A percentile compares a stretch with the other conserved stretches of the same genome.
These are phyloP conservation scores for Pyrus hybrid DNA, from an alignment of 331 rosid species.

Conservation along the genomic window DNA sequence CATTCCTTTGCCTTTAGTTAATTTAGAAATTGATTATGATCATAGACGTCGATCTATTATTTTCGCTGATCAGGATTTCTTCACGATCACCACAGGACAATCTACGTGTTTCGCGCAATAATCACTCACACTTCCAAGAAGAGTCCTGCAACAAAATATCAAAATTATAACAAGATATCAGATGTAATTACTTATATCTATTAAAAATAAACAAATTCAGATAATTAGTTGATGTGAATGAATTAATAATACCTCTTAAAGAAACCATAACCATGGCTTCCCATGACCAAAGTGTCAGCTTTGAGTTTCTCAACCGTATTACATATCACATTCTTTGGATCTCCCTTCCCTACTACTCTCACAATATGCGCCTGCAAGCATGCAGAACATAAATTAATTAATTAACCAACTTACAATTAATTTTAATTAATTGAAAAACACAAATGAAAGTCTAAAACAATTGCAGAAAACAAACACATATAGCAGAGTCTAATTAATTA, in stretches of 20 bases:
- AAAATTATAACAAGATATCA: background rate
- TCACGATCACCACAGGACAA: conserved; percentile 79
- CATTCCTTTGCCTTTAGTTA: background rate
- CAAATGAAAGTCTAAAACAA: no score
- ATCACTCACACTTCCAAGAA: conserved; percentile 85
- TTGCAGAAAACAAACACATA: background rate
- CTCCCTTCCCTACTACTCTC: conserved; percentile 58
- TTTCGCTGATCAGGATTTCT: conserved; percentile 19
- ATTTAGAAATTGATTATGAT: background rate
- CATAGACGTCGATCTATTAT: background rate
- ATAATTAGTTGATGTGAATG: background rate
- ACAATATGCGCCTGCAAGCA: conserved; percentile 46
- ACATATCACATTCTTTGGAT: conserved; percentile 78
- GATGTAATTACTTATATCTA: no score
- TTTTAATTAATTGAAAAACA: background rate
- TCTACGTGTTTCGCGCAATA: conserved; percentile 61
- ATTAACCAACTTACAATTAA: no score
- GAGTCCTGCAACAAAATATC: conserved; percentile 35
- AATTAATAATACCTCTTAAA: conserved; percentile 44
- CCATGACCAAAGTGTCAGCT: conserved; percentile 78
- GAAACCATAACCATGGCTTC: conserved; percentile 88
- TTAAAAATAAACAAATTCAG: no score
- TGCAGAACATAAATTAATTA: background rate
- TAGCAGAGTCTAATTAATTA: no score
- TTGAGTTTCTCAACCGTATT: conserved; percentile 41